Conservation (phyloP, 495 filamentous ascomycete genomes). For the Penicillium flavigenum region DNA sequence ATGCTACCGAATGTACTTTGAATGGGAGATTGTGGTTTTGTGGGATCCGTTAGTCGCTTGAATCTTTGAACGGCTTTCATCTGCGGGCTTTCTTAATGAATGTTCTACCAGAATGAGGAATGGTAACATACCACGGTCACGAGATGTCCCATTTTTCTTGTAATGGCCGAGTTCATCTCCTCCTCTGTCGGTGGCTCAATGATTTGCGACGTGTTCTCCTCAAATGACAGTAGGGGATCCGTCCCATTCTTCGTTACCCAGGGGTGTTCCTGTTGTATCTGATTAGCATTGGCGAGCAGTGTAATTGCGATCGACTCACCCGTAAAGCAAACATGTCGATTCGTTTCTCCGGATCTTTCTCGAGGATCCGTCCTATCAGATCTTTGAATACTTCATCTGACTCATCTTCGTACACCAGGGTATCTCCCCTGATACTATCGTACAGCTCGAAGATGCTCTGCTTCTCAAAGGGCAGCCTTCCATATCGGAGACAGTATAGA, state of each 20-base stretch:
- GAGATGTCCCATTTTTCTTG: slow-evolving; percentile 77
- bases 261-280: slow-evolving; percentile 67
- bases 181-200: slow-evolving; percentile 81
- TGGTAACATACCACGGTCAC: slow-evolving; percentile 70
- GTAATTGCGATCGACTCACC: slow-evolving; percentile 50
- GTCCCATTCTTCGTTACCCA: slow-evolving; percentile 87
- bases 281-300: slow-evolving; percentile 10
- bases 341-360: slow-evolving; percentile 74
- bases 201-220: slow-evolving; percentile 83
- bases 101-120: not conserved
- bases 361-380: slow-evolving; percentile 64
- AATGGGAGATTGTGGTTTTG: slow-evolving; percentile 48
- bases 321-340: slow-evolving; percentile 80
- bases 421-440: slow-evolving; percentile 75
- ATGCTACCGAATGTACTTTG: slow-evolving; percentile 51
- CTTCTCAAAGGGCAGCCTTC: slow-evolving; percentile 79
- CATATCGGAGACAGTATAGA: slow-evolving; percentile 89
- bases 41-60: slow-evolving; percentile 57
- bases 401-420: slow-evolving; percentile 46
- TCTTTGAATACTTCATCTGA: slow-evolving; percentile 61
- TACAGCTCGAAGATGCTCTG: slow-evolving; percentile 80
- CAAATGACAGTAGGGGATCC: slow-evolving; percentile 74
- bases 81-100: slow-evolving; percentile 44
- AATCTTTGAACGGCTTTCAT: slow-evolving; percentile 92
- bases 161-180: slow-evolving; percentile 89